Percentiles rank a stretch among this genome's conserved stretches.
Evolutionary conservation across 306 rosid genomes (phyloP).

Genomic region (Acacia crassicarpa): DNA sequence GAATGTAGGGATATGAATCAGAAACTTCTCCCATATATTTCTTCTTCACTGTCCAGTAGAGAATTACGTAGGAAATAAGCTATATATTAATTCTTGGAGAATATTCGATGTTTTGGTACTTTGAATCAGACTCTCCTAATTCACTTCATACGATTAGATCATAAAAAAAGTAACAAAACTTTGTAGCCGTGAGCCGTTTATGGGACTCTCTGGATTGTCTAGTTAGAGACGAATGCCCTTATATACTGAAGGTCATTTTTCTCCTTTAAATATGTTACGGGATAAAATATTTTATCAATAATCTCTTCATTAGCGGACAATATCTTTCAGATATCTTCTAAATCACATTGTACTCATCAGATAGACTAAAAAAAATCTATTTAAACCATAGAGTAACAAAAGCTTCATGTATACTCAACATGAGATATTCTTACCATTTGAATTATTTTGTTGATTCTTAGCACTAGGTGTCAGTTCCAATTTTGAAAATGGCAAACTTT

Average conservation of each 20-base stretch:
- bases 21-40: not conserved
- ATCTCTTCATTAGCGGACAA: not conserved
- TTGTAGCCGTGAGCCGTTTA: not conserved
- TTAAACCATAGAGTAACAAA: not conserved
- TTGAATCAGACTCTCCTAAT: not conserved
- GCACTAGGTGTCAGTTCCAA: slow-evolving; percentile 39
- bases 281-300: not conserved
- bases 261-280: not conserved
- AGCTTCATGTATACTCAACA: slow-evolving; percentile 20
- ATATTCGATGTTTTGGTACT: not conserved
- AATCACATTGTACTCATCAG: not conserved
- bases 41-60: not conserved
- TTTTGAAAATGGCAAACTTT: slow-evolving; percentile 54
- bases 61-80: not conserved
- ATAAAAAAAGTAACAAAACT: not conserved
- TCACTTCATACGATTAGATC: not conserved
- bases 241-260: not conserved
- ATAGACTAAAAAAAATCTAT: slow-evolving; percentile 16
- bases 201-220: not conserved
- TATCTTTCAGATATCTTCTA: not conserved
- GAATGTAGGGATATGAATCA: not conserved
- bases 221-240: not conserved
- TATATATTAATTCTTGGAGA: not conserved
- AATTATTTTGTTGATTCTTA: slow-evolving; percentile 22
- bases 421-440: slow-evolving; percentile 36